phyloP scores from a whole-genome alignment of 352 stramenopile species.

The Globisporangium takayamanum region DNA sequence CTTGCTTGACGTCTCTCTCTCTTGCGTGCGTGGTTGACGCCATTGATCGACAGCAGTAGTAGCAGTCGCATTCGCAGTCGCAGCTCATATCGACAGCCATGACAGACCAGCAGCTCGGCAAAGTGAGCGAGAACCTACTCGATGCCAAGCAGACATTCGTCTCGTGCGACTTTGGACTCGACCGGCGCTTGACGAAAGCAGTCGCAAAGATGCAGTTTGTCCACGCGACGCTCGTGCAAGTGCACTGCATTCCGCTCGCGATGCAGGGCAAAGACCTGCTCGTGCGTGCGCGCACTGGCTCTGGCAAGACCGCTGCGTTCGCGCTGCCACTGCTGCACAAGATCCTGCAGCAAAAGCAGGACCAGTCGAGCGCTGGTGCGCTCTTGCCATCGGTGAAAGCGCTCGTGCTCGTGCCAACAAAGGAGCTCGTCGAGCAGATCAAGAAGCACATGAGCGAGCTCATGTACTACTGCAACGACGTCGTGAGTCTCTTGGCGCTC shows the following conservation, averaged over 20 bases:
- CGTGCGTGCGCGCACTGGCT: slow-evolving; percentile 89
- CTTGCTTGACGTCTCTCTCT: too few species aligned
- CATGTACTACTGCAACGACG: slow-evolving; percentile 96
- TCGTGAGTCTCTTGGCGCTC: slow-evolving; percentile 89
- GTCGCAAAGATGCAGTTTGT: slow-evolving; percentile 91
- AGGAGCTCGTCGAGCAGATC: slow-evolving; percentile 97
- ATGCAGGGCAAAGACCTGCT: slow-evolving; percentile 92
- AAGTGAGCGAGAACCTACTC: slow-evolving; percentile 67
- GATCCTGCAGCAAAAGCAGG: slow-evolving; percentile 79
- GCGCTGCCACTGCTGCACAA: slow-evolving; percentile 91
- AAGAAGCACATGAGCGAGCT: slow-evolving; percentile 87
- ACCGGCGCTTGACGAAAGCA: slow-evolving; percentile 89
- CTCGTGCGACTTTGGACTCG: slow-evolving; percentile 85
- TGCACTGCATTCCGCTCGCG: slow-evolving; percentile 91
- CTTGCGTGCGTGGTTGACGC: too few species aligned
- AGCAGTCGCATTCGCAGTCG: slow-evolving; percentile 1
- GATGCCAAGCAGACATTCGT: slow-evolving; percentile 76
- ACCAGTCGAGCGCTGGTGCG: slow-evolving; percentile 26
- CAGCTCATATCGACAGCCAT: slow-evolving; percentile 8
- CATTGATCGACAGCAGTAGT: neutral
- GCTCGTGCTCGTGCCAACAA: slow-evolving; percentile 96
- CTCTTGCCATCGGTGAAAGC: slow-evolving; percentile 53
- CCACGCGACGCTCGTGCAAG: slow-evolving; percentile 92
- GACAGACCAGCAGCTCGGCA: slow-evolving; percentile 21
- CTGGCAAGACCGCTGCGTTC: slow-evolving; percentile 93